These are phyloP conservation scores for Albifimbria verrucaria DNA, from an alignment of 2,329 filamentous ascomycete genomes.

Conservation along the genomic window DNA sequence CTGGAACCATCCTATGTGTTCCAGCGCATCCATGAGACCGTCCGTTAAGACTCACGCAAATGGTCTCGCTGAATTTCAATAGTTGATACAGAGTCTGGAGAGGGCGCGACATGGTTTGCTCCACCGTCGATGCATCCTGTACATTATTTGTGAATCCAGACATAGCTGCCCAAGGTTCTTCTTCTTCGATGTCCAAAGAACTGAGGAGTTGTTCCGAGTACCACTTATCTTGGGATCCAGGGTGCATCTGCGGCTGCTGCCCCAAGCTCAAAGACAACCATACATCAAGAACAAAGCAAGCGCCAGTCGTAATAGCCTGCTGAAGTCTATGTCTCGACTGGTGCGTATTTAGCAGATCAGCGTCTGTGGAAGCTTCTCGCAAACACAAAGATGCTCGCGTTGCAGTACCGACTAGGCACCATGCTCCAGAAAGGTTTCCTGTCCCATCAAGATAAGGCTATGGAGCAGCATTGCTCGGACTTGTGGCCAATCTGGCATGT, in stretches of 20 bases:
- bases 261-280: conserved; percentile 50
- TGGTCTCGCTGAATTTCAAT: conserved; percentile 33
- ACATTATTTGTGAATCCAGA: conserved; percentile 12
- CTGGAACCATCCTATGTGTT: conserved; percentile 14
- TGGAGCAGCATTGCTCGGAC: conserved; percentile 48
- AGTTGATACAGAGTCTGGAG: conserved; percentile 41
- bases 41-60: conserved; percentile 21
- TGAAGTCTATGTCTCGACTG: not conserved
- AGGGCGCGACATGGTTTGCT: conserved; percentile 23
- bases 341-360: not conserved
- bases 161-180: conserved; percentile 17
- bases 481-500: conserved; percentile 37
- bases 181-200: not conserved
- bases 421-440: conserved; percentile 56
- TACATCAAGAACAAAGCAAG: conserved; percentile 62
- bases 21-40: conserved; percentile 11
- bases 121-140: conserved; percentile 5
- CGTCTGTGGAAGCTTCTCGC: conserved; percentile 11
- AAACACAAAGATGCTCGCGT: conserved; percentile 40
- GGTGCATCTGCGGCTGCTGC: conserved; percentile 22
- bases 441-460: conserved; percentile 60
- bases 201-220: not conserved
- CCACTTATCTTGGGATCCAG: conserved; percentile 13
- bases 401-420: conserved; percentile 63
- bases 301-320: conserved; percentile 34